Base-by-base conservation (phyloP, 371 early-diverging fungal species). In the Thermomucor indicae-seudaticae region DNA sequence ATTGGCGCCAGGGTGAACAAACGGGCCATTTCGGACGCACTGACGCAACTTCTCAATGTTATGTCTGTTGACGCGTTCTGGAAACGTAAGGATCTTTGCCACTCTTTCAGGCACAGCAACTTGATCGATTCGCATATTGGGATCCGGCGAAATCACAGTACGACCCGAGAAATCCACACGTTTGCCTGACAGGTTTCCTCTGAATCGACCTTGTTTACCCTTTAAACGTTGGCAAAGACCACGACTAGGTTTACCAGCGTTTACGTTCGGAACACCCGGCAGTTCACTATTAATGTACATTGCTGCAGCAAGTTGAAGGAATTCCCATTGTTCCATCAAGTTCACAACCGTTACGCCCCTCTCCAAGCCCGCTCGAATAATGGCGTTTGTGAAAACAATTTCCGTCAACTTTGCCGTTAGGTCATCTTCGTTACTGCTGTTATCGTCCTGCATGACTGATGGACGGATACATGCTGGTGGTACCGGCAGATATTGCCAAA, bases 81-180 rank as follows among this genome's bases (percentile, higher is more conserved):
- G 98, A 55, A 97, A 97, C 2, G 99, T 99, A 30, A 99, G 71
- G 17, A 91, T 84, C 65, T 90, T 93, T 31, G 97, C 96, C n/a
- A 99, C 95, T 43, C 89, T 77, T 50, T 88, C 86, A 8, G 99
- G 99, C 0, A 99, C 95, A 4, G 98, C 99, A 12, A 92, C 93
- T 70, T 99, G 94, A 64, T 99, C 99, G 49, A 99, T 97, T 28
- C 95, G 87, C 70, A 99, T 83, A 68, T 98, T 99, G 19, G 99
- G 99, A 72, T 99, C 99, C 6, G 99, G 99, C 2, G 98, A 96
- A 67, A 99, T 99, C 49, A 99, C 99, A 0, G 99, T 99, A 68
- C 99, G 85, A 5, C 95, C 99, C 28, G 96, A 95, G 67, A 99
- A 99, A 71, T 99, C 99, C 14, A 99, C 99, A 75, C 99, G 93